phyloP scores from a whole-genome alignment of 768 basidiomycete species.

The Psilocybe cyanescens region DNA sequence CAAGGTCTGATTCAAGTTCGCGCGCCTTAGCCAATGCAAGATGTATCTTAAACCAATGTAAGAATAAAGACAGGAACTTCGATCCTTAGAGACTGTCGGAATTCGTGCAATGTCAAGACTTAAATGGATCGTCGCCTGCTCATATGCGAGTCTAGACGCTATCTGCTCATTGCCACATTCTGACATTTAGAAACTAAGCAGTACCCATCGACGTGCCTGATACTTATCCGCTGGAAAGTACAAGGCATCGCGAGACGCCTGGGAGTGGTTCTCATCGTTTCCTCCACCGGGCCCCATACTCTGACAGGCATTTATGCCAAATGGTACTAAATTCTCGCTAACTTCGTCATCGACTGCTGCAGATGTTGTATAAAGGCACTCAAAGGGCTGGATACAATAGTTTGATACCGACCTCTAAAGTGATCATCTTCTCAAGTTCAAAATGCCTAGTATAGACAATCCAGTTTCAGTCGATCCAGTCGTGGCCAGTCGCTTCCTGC shows the following conservation, averaged over 20 bases:
- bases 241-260: not conserved
- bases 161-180: no score
- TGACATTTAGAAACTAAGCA: no score
- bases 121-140: no score
- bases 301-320: not conserved
- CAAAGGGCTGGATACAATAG: no score
- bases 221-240: not conserved
- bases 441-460: not conserved
- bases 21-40: not conserved
- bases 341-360: not conserved
- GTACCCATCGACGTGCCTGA: no score
- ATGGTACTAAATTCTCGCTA: not conserved
- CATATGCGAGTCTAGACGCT: no score
- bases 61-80: not conserved
- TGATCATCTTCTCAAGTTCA: no score
- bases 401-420: no score
- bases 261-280: not conserved
- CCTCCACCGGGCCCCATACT: not conserved
- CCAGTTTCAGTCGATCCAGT: not conserved
- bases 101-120: no score
- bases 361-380: no score
- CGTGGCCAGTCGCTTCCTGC: not conserved
- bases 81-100: no score
- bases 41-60: not conserved
- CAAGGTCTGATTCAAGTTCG: slow-evolving; percentile 23